phyloP scores from a whole-genome alignment of 129 eudicot genomes.

The Oenanthe sinensis region DNA sequence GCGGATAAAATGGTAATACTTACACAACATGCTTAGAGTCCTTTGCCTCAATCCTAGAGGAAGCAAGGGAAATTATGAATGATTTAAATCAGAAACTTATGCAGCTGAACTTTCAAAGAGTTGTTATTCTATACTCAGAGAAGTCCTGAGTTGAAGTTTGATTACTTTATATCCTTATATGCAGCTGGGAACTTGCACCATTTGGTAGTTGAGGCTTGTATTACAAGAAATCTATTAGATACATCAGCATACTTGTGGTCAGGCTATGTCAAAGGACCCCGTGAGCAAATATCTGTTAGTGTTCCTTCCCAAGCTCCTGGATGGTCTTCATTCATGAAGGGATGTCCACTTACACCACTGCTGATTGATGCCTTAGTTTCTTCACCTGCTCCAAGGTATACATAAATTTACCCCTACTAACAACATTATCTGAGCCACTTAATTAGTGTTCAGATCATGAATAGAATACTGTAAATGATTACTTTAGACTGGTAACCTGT shows the following conservation, averaged over 20 bases:
- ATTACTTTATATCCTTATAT: not conserved
- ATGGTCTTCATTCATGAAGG: conserved; percentile 93
- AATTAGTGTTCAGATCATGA: not conserved
- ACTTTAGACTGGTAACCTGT: not conserved
- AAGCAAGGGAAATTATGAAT: not conserved
- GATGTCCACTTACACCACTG: conserved; percentile 48
- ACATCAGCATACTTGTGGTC: conserved; percentile 96
- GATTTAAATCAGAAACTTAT: not conserved
- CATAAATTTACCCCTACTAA: not conserved
- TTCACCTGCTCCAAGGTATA: conserved; percentile 91
- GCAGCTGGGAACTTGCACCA: conserved; percentile 96
- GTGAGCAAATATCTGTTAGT: conserved; percentile 53
- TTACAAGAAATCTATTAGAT: conserved; percentile 84
- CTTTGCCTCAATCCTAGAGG: not conserved
- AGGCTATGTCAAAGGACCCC: conserved; percentile 68
- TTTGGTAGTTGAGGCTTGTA: conserved; percentile 85
- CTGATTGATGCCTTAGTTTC: conserved; percentile 65
- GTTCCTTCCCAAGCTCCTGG: conserved; percentile 66
- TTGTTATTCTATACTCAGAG: not conserved
- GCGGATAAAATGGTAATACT: not conserved
- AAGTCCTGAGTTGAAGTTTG: not conserved
- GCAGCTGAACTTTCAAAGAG: not conserved
- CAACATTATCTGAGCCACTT: not conserved
- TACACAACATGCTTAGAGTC: not conserved
- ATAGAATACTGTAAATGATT: not conserved